A percentile compares a stretch with the other conserved stretches of the same genome.
phyloP scores from a whole-genome alignment of 2,329 filamentous ascomycete species.

The Neonectria sp. region DNA sequence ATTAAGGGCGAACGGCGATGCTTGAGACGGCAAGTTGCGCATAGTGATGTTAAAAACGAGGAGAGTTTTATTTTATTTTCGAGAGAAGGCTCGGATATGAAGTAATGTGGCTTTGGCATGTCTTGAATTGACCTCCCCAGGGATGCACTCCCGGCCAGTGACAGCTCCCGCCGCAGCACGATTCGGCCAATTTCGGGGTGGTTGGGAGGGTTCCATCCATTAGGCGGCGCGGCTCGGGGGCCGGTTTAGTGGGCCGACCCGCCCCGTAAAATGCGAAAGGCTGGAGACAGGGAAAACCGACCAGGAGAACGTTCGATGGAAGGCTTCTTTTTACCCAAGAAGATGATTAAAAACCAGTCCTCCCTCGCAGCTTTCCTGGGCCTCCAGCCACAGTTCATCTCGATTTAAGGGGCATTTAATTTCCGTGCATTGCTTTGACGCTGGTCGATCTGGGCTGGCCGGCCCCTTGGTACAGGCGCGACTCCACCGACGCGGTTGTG shows the following conservation, averaged over 20 bases:
- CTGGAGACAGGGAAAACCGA: not conserved
- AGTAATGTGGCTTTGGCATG: not conserved
- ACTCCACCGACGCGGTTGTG: not conserved
- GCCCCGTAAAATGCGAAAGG: slow-evolving; percentile 16
- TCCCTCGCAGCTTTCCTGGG: slow-evolving; percentile 13
- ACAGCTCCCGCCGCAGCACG: slow-evolving; percentile 10
- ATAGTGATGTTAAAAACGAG: not conserved
- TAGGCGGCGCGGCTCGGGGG: slow-evolving; percentile 10
- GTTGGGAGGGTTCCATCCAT: slow-evolving; percentile 21
- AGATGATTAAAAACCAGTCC: not conserved
- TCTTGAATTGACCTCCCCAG: not conserved
- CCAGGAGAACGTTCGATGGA: not conserved
- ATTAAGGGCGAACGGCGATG: not conserved
- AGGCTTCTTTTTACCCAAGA: not conserved
- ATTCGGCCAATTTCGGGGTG: slow-evolving; percentile 26
- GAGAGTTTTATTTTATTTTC: not conserved
- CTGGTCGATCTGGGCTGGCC: slow-evolving; percentile 7
- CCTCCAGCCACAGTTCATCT: slow-evolving; percentile 13
- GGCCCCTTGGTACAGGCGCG: not conserved
- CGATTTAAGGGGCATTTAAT: not conserved
- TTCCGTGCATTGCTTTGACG: not conserved
- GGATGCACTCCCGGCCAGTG: not conserved
- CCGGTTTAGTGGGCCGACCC: slow-evolving; percentile 23
- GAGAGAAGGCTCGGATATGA: not conserved
- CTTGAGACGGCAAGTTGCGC: not conserved